These are phyloP conservation scores for Lithohypha guttulata DNA, from an alignment of 2,329 filamentous ascomycete species.

Conservation along the genomic window DNA sequence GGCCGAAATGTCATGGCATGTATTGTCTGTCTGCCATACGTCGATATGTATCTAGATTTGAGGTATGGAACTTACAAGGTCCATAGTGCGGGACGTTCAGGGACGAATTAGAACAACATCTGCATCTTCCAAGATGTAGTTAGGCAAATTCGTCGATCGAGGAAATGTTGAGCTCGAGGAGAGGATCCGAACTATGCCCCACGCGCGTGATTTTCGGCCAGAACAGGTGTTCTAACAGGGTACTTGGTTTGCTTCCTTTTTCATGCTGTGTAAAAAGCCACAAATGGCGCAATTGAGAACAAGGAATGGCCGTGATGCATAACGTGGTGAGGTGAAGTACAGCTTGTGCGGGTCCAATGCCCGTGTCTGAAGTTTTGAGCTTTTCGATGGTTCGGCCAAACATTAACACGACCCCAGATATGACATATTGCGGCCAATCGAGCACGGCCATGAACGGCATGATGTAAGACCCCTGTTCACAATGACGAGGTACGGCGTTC, in stretches of 20 bases:
- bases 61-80: background rate
- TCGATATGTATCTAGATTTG: background rate
- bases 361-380: too few species aligned
- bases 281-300: background rate
- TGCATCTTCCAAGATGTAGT: background rate
- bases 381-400: too few species aligned
- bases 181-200: background rate
- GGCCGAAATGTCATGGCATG: background rate
- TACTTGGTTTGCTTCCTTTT: background rate
- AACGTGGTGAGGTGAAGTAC: too few species aligned
- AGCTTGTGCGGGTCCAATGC: too few species aligned
- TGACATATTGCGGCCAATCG: too few species aligned
- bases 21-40: background rate
- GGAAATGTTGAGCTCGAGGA: conserved; percentile 2
- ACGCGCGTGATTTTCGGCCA: background rate
- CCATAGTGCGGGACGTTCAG: background rate
- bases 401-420: too few species aligned
- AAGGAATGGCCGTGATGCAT: too few species aligned
- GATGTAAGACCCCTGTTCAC: too few species aligned
- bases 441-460: too few species aligned
- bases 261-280: conserved; percentile 1
- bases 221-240: background rate
- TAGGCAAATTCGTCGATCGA: background rate
- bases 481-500: too few species aligned
- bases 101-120: background rate